Evolutionary conservation across 257 asterid genomes (phyloP), one percentile per base, ranked within the genome.

Genomic region (Jasminum sambac): DNA sequence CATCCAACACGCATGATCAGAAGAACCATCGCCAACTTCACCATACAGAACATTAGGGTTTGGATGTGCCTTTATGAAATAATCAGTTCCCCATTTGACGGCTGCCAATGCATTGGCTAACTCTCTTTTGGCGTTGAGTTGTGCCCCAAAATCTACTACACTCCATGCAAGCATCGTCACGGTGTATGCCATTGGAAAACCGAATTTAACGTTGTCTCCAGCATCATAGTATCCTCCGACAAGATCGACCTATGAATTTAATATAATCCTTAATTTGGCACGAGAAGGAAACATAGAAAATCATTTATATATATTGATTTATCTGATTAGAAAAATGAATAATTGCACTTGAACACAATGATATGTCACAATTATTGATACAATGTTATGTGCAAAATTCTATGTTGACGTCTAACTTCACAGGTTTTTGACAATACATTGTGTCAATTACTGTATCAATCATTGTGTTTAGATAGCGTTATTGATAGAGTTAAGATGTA

Each of bases 141-240:
- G 73, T 9, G 69, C 8, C 39, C 79, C 64, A 63, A 71, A 90
- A 39, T 85, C 87, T 6, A 78, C 71, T 5, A 69, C 85, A 72
- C 91, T 82, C 96, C 96, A 90, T 1, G 91, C 63, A 13, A 90
- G 69, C 86, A 90, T 83, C 8, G 95, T 88, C 70, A 84, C 55
- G 2, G 91, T 79, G 38, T 69, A 88, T 0, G 96, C 96, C 96
- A 90, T 84, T 1, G 96, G 95, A 9, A 88, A 71, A 14, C 93
- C 95, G 36, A 86, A 88, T 70, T 90, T 90, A 4, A 90, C 89
- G 48, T 87, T 85, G 84, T 87, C 96, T 34, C 96, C 95, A 0
- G 95, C 90, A 17, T 88, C 93, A 42, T 86, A 90, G 63, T 90
- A 90, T 66, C 96, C 96, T 72, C 96, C 96, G 0, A 72, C 79